A percentile compares a stretch with the other conserved stretches of the same genome.
Evolutionary conservation across 1,284 basidiomycete genomes (phyloP).

Genomic region (Earliella scabrosa): DNA sequence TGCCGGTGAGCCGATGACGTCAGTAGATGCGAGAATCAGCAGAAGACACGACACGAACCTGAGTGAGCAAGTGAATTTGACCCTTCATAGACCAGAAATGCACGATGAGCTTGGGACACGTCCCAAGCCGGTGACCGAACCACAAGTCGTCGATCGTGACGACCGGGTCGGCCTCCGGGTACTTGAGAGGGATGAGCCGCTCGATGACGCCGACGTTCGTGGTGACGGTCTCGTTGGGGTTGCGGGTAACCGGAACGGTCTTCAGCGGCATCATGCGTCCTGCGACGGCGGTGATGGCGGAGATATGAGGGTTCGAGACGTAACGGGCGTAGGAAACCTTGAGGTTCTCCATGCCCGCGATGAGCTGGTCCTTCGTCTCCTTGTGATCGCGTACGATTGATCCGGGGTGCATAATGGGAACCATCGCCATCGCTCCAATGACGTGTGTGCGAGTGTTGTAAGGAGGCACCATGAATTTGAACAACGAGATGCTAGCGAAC

Average conservation of each 20-base stretch:
- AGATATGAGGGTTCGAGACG: conserved; percentile 1
- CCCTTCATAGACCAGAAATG: background rate
- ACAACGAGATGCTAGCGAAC: background rate
- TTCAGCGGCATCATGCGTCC: background rate
- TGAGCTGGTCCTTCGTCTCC: background rate
- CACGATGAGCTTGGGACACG: background rate
- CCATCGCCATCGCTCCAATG: background rate
- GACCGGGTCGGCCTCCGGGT: background rate
- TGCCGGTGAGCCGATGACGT: background rate
- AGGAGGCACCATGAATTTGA: background rate
- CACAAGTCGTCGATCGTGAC: background rate
- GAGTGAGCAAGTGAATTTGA: background rate
- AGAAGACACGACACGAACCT: no score
- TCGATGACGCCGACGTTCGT: background rate
- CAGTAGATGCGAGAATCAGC: background rate
- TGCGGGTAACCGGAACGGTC: background rate
- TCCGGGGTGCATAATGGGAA: background rate
- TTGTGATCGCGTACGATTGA: background rate
- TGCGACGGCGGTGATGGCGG: background rate
- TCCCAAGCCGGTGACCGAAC: background rate
- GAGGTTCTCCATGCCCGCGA: background rate
- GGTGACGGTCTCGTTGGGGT: background rate
- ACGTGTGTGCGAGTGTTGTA: background rate
- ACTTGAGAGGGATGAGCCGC: background rate
- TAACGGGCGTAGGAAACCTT: background rate